phyloP scores from a whole-genome alignment of 2,329 filamentous ascomycete genomes.

The Thelonectria olida region DNA sequence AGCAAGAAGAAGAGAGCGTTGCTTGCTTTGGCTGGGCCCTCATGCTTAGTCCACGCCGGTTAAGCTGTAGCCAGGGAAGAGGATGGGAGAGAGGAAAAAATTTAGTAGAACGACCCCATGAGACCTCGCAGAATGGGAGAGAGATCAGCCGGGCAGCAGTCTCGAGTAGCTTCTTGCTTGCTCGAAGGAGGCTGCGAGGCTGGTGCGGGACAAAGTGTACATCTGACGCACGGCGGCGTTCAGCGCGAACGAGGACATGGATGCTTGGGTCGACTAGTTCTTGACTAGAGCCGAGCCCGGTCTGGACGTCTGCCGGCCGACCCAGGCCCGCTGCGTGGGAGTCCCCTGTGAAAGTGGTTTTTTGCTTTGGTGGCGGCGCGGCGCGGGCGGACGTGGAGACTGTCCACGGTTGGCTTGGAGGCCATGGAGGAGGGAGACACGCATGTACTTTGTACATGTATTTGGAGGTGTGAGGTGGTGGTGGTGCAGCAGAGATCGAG shows the following conservation, averaged over 20 bases:
- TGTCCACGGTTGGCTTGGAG: not conserved
- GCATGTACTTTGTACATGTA: not conserved
- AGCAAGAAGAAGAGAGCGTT: not conserved
- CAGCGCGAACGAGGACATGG: constrained; percentile 25
- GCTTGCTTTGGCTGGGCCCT: not conserved
- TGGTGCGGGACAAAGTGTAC: constrained; percentile 31
- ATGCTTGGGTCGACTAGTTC: constrained; percentile 6
- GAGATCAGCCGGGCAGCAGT: constrained; percentile 11
- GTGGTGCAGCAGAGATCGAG: not conserved
- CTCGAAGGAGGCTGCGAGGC: constrained; percentile 26
- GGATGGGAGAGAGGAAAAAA: constrained; percentile 12
- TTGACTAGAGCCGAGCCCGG: constrained; percentile 14
- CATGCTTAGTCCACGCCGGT: not conserved
- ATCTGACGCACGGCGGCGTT: constrained; percentile 24
- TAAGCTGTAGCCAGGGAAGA: not conserved
- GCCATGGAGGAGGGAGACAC: not conserved
- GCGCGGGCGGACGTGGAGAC: not conserved
- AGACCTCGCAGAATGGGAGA: not conserved
- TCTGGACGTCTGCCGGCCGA: constrained; percentile 19
- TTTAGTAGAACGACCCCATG: constrained; percentile 29
- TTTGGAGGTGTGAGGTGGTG: not conserved
- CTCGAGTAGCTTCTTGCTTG: not conserved
- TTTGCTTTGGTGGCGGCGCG: not conserved
- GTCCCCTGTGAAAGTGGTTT: not conserved
- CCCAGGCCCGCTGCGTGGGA: constrained; percentile 10